Evolutionary conservation across 2,329 filamentous ascomycete genomes (phyloP).

Genomic region (Coniochaeta prunicola): DNA sequence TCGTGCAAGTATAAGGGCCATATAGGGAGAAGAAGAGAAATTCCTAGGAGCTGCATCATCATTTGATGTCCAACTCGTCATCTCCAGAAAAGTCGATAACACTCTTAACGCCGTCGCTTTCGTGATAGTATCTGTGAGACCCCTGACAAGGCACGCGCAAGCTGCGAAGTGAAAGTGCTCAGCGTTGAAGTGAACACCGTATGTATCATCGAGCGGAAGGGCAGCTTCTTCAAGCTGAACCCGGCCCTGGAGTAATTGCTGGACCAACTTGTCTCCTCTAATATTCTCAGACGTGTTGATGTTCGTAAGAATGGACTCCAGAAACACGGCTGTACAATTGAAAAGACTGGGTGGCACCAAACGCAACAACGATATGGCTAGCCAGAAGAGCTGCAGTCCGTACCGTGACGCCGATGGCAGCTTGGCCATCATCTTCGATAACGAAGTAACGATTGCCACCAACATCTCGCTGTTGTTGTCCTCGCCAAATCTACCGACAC

Average conservation of each 20-base stretch:
- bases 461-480: conserved; percentile 62
- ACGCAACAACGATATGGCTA: conserved; percentile 58
- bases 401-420: conserved; percentile 60
- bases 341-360: conserved; percentile 56
- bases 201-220: conserved; percentile 54
- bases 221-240: conserved; percentile 55
- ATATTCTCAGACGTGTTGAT: conserved; percentile 55
- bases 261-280: conserved; percentile 50
- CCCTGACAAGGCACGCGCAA: conserved; percentile 56
- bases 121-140: conserved; percentile 55
- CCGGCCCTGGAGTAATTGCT: conserved; percentile 54
- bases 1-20: conserved; percentile 51
- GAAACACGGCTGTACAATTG: conserved; percentile 57
- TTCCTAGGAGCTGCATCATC: conserved; percentile 18
- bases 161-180: conserved; percentile 63
- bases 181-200: conserved; percentile 56
- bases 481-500: conserved; percentile 57
- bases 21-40: conserved; percentile 45
- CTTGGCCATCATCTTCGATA: conserved; percentile 67
- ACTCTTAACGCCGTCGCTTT: conserved; percentile 52
- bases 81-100: conserved; percentile 53
- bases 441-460: conserved; percentile 56
- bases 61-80: conserved; percentile 32
- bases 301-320: conserved; percentile 58
- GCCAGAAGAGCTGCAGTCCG: conserved; percentile 62